Percentiles rank a stretch among this genome's conserved stretches.
Evolutionary conservation across 192 early-diverging fungal species (phyloP).

Genomic region (Coemansia sp.): DNA sequence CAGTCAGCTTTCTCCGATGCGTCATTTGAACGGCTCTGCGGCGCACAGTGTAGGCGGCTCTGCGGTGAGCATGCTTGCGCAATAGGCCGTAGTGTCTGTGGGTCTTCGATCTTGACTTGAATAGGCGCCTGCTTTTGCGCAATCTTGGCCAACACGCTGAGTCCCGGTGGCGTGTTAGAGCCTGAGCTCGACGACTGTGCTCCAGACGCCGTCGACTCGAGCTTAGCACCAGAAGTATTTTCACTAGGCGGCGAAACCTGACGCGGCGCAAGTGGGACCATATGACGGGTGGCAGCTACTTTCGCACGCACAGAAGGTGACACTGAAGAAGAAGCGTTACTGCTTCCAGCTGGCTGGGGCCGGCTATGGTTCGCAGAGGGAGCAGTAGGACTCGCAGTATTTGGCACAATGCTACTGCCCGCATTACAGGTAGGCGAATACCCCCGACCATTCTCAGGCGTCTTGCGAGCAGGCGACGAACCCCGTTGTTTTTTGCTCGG

Average conservation of each 20-base stretch:
- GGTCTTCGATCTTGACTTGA: slow-evolving; percentile 15
- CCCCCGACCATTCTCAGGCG: slow-evolving; percentile 28
- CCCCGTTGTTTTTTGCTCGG: slow-evolving; percentile 18
- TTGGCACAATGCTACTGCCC: slow-evolving; percentile 21
- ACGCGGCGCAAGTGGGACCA: slow-evolving; percentile 28
- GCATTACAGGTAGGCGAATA: neutral
- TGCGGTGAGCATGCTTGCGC: slow-evolving; percentile 29
- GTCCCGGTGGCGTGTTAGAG: slow-evolving; percentile 36
- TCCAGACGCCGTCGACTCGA: neutral
- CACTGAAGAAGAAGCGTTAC: neutral
- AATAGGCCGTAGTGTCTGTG: slow-evolving; percentile 18
- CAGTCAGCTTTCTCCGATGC: neutral
- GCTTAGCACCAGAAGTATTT: neutral
- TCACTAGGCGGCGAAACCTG: slow-evolving; percentile 11
- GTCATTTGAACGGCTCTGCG: neutral
- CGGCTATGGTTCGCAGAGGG: slow-evolving; percentile 14
- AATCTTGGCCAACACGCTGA: slow-evolving; percentile 46
- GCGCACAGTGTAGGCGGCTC: neutral
- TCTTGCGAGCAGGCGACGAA: slow-evolving; percentile 5
- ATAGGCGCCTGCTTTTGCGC: slow-evolving; percentile 47
- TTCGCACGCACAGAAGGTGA: neutral
- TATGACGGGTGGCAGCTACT: neutral
- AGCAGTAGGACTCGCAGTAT: slow-evolving; percentile 13
- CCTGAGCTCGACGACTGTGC: slow-evolving; percentile 20
- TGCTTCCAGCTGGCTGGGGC: slow-evolving; percentile 3